Evolutionary conservation across 129 eudicot species (phyloP).

Genomic region (Flaveria robusta): DNA sequence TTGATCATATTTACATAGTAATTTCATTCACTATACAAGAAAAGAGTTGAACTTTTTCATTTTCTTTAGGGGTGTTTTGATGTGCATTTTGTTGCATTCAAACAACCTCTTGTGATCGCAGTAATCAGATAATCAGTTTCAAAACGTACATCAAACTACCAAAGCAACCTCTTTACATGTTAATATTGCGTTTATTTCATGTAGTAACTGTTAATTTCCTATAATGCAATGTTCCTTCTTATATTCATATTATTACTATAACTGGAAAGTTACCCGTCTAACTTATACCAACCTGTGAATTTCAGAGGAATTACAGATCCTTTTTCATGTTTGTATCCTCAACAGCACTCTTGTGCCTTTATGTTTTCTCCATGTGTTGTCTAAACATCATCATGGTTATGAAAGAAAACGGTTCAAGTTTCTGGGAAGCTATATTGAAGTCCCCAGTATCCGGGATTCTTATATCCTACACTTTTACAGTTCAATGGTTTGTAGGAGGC

Average conservation of each 20-base stretch:
- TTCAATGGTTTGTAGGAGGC: constrained; percentile 70
- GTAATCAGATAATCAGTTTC: not conserved
- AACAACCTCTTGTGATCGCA: not conserved
- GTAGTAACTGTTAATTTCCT: not conserved
- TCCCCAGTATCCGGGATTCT: constrained; percentile 55
- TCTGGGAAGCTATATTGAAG: constrained; percentile 46
- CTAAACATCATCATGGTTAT: constrained; percentile 44
- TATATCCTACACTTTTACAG: constrained; percentile 52
- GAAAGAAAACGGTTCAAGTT: constrained; percentile 28
- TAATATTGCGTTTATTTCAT: not conserved
- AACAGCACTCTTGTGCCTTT: constrained; percentile 52
- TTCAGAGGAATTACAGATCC: constrained; percentile 65
- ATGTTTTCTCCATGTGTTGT: constrained; percentile 52
- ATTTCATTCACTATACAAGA: not conserved
- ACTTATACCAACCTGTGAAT: constrained; percentile 15
- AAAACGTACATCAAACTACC: not conserved
- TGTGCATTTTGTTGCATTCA: not conserved
- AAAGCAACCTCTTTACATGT: not conserved
- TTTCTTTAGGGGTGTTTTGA: not conserved
- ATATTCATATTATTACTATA: not conserved
- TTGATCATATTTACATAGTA: not conserved
- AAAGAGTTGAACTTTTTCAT: not conserved
- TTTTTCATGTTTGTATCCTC: constrained; percentile 65
- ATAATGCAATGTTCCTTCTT: not conserved
- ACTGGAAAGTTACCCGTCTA: not conserved